Evolutionary conservation across 2,329 filamentous ascomycete genomes (phyloP).

Genomic region (Simplicillium aogashimaense): DNA sequence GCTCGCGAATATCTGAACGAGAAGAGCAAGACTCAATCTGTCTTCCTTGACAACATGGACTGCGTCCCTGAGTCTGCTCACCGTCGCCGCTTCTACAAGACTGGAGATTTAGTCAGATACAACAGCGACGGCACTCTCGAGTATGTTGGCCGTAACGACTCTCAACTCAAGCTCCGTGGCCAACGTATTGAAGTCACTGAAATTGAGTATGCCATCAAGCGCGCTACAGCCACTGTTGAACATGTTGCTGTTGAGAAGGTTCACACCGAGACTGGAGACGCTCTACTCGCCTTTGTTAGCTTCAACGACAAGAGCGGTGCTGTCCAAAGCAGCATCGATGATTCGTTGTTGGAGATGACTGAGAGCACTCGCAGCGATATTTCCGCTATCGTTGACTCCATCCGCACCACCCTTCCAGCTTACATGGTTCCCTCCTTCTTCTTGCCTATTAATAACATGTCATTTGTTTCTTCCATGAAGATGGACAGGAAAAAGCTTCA

Average conservation of each 20-base stretch:
- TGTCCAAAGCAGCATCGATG: background rate
- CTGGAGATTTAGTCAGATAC: conserved; percentile 36
- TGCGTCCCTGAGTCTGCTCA: background rate
- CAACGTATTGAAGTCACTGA: conserved; percentile 35
- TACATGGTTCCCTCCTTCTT: conserved; percentile 10
- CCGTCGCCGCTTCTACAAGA: conserved; percentile 26
- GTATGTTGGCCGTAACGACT: conserved; percentile 42
- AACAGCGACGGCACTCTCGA: conserved; percentile 27
- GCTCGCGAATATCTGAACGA: conserved; percentile 1
- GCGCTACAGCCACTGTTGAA: background rate
- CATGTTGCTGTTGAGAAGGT: conserved; percentile 1
- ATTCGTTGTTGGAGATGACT: background rate
- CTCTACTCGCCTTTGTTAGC: background rate
- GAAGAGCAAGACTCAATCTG: conserved; percentile 1
- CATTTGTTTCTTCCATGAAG: conserved; percentile 10
- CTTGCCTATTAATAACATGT: conserved; percentile 6
- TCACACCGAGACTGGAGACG: background rate
- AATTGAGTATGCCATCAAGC: conserved; percentile 7
- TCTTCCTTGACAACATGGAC: conserved; percentile 2
- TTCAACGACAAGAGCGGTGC: background rate
- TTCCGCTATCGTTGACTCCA: background rate
- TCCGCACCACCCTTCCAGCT: conserved; percentile 3
- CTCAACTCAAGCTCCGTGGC: conserved; percentile 48
- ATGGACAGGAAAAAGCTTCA: conserved; percentile 8
- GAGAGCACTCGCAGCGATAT: conserved; percentile 1